phyloP scores from a whole-genome alignment of 2,329 filamentous ascomycete species.

The Capronia coronata region DNA sequence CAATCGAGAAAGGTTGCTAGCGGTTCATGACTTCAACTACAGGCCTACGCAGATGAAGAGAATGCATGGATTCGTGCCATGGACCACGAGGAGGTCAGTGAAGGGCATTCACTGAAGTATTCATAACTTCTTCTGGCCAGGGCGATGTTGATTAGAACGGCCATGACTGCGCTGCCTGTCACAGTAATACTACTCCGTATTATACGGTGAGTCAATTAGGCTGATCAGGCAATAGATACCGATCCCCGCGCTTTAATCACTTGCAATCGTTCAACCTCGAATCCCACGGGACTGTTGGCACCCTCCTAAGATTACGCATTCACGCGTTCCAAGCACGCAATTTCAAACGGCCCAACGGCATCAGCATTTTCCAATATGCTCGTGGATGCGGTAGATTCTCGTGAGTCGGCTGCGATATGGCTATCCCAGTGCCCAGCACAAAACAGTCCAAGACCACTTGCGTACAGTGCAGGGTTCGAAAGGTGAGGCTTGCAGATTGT shows the following conservation, averaged over 20 bases:
- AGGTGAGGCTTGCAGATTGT: conserved; percentile 5
- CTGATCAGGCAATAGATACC: too few species aligned
- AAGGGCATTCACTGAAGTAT: neutral
- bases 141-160: too few species aligned
- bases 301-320: too few species aligned
- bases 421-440: conserved; percentile 5
- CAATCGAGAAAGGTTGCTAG: too few species aligned
- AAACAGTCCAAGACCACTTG: conserved; percentile 15
- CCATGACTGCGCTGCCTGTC: neutral
- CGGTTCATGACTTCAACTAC: too few species aligned
- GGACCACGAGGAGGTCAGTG: too few species aligned
- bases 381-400: neutral
- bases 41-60: too few species aligned
- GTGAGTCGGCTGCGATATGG: conserved; percentile 7
- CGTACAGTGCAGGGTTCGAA: conserved; percentile 15
- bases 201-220: neutral
- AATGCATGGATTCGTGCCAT: too few species aligned
- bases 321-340: neutral
- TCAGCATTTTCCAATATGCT: neutral
- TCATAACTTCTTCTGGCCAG: too few species aligned
- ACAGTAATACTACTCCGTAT: neutral
- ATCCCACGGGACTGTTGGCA: too few species aligned
- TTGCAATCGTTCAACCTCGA: too few species aligned
- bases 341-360: neutral
- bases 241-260: too few species aligned